Evolutionary conservation across 139 green algal genomes (phyloP).

Genomic region (Protoeuglena noctilucae): DNA sequence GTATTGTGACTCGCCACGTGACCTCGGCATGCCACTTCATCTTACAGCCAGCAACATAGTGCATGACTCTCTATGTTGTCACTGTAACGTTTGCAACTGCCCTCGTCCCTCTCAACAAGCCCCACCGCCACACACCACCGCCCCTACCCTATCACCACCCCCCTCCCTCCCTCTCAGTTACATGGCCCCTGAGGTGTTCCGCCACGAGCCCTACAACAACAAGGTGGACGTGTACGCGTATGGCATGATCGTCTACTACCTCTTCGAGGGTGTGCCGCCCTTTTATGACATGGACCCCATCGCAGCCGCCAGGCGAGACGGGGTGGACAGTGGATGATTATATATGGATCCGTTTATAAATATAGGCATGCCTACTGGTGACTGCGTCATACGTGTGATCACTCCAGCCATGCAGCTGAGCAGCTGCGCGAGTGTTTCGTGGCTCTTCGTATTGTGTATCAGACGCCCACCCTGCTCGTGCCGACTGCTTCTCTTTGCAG

Average conservation of each 20-base stretch:
- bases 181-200: slow-evolving; percentile 13
- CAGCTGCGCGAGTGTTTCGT: not conserved
- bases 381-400: too few relatives aligned
- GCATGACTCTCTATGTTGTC: too few relatives aligned
- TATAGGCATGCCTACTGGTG: too few relatives aligned
- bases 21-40: too few relatives aligned
- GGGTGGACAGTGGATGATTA: too few relatives aligned
- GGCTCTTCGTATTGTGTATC: not conserved
- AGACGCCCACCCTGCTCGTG: not conserved
- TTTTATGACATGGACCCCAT: slow-evolving; percentile 6
- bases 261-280: slow-evolving; percentile 9
- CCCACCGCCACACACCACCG: too few relatives aligned
- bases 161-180: slow-evolving; percentile 4
- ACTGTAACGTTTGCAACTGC: too few relatives aligned
- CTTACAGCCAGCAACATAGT: too few relatives aligned
- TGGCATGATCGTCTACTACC: slow-evolving; percentile 12
- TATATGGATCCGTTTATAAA: too few relatives aligned
- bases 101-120: too few relatives aligned
- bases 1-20: too few relatives aligned
- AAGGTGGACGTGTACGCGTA: slow-evolving; percentile 13
- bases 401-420: not conserved
- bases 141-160: too few relatives aligned
- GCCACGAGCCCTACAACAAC: slow-evolving; percentile 12
- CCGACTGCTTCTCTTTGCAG: not conserved
- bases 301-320: not conserved